phyloP scores from a whole-genome alignment of 1,284 basidiomycete genomes.

The Anthracocystis walkeri region DNA sequence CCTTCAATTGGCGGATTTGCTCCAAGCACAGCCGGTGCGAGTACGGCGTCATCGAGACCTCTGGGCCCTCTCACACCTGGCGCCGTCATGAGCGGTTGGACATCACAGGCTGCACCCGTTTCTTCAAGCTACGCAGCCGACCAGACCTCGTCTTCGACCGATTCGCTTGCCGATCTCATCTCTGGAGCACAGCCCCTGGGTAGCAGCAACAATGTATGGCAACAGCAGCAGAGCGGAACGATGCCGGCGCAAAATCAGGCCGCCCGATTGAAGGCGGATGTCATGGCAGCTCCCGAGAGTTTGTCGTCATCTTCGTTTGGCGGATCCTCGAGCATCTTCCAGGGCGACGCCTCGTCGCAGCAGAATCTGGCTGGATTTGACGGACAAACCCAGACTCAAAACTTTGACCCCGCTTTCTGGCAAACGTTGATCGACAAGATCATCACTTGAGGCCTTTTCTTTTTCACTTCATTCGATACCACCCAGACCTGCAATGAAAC shows the following conservation, averaged over 20 bases:
- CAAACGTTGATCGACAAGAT: constrained; percentile 57
- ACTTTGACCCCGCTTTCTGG: constrained; percentile 52
- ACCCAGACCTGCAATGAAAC: not conserved
- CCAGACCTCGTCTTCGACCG: constrained; percentile 8
- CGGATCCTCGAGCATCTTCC: not conserved
- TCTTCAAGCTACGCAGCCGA: constrained; percentile 21
- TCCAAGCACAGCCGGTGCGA: constrained; percentile 1
- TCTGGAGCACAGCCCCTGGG: not conserved
- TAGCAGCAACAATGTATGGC: constrained; percentile 14
- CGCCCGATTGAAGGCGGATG: not conserved
- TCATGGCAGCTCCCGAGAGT: constrained; percentile 6
- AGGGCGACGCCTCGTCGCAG: constrained; percentile 13
- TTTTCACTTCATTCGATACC: not conserved
- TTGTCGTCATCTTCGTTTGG: not conserved
- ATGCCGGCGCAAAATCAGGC: constrained; percentile 5
- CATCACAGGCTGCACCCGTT: constrained; percentile 15
- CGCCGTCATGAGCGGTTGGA: constrained; percentile 33
- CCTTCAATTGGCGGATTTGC: constrained; percentile 28
- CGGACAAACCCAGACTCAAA: constrained; percentile 19
- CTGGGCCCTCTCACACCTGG: constrained; percentile 18
- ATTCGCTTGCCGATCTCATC: constrained; percentile 28
- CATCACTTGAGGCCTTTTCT: constrained; percentile 37
- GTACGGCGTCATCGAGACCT: not conserved
- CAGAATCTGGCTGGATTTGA: constrained; percentile 20
- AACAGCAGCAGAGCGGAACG: constrained; percentile 18